phyloP scores from a whole-genome alignment of 2,329 filamentous ascomycete species.

The Aspergillus sp. region DNA sequence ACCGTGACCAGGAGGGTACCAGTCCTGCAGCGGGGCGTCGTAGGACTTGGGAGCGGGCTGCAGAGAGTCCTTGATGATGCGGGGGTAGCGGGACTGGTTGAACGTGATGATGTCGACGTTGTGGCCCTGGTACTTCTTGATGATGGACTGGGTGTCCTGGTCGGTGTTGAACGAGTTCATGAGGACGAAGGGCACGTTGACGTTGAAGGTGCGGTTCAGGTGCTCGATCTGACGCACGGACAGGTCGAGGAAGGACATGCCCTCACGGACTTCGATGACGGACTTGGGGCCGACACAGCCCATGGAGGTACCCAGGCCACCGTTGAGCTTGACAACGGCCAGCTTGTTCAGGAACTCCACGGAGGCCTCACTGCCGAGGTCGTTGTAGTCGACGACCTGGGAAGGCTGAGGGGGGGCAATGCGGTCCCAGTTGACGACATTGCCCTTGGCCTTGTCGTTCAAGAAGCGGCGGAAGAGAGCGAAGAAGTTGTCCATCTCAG shows the following conservation, averaged over 20 bases:
- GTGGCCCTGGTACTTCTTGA: conserved; percentile 99
- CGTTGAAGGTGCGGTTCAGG: conserved; percentile 95
- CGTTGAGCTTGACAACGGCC: conserved; percentile 97
- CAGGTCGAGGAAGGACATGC: conserved; percentile 99
- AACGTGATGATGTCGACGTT: conserved; percentile 99
- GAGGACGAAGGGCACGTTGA: conserved; percentile 96
- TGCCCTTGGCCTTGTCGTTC: conserved; percentile 98
- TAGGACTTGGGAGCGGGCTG: conserved; percentile 90
- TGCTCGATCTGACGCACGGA: conserved; percentile 99
- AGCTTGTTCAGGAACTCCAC: conserved; percentile 96
- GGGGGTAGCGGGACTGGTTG: conserved; percentile 98
- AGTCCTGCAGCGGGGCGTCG: conserved; percentile 86
- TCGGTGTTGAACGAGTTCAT: conserved; percentile 99
- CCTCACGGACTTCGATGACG: conserved; percentile 97
- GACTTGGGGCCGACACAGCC: conserved; percentile 99
- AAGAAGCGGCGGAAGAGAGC: conserved; percentile 96
- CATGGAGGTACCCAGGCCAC: conserved; percentile 99
- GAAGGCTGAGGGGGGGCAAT: conserved; percentile 90
- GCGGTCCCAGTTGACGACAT: conserved; percentile 91
- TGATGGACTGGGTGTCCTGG: conserved; percentile 95
- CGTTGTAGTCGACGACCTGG: conserved; percentile 93
- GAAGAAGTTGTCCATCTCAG: conserved; percentile 99
- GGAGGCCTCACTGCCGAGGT: conserved; percentile 83
- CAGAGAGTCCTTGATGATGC: conserved; percentile 96
- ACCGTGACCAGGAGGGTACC: conserved; percentile 98